A percentile compares a stretch with the other conserved stretches of the same genome.
Evolutionary conservation across 1,139 yeast genomes (phyloP).

Genomic region (Lizanozyma gosingica): DNA sequence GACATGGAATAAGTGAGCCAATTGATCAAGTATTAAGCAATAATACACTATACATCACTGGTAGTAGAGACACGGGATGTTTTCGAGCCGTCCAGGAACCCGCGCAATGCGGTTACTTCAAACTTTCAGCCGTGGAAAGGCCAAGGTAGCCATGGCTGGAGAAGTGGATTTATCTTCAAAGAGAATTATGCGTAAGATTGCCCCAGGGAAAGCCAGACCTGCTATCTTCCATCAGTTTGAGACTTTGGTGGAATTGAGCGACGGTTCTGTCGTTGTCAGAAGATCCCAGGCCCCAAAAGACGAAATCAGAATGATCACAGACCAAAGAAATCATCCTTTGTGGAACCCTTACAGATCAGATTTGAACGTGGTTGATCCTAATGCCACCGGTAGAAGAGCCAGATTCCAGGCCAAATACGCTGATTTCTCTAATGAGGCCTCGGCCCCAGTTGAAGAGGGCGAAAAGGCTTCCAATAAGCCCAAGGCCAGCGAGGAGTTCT

Average conservation of each 20-base stretch:
- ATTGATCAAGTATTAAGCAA: too few species aligned
- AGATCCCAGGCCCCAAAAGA: conserved; percentile 83
- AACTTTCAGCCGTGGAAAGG: background rate
- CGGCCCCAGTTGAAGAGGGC: conserved; percentile 9
- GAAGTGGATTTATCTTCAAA: conserved; percentile 37
- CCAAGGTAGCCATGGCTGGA: conserved; percentile 6
- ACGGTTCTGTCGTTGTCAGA: conserved; percentile 81
- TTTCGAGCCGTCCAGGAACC: background rate
- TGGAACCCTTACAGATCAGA: conserved; percentile 89
- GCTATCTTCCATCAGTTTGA: conserved; percentile 88
- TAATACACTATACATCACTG: too few species aligned
- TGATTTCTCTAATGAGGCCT: conserved; percentile 25
- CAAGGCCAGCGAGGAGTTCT: conserved; percentile 36
- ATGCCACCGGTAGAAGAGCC: conserved; percentile 77
- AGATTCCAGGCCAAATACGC: conserved; percentile 75
- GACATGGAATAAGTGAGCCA: too few species aligned
- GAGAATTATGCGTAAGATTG: conserved; percentile 48
- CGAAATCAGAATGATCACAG: conserved; percentile 78
- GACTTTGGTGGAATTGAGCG: conserved; percentile 78
- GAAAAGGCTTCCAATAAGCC: conserved; percentile 14
- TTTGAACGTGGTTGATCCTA: conserved; percentile 64
- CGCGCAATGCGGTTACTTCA: background rate
- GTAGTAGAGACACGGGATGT: too few species aligned
- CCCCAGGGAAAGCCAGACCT: conserved; percentile 80
- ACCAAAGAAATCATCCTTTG: conserved; percentile 73